These are phyloP conservation scores for Penicillium argentinense DNA, from an alignment of 495 filamentous ascomycete genomes.

Conservation along the genomic window DNA sequence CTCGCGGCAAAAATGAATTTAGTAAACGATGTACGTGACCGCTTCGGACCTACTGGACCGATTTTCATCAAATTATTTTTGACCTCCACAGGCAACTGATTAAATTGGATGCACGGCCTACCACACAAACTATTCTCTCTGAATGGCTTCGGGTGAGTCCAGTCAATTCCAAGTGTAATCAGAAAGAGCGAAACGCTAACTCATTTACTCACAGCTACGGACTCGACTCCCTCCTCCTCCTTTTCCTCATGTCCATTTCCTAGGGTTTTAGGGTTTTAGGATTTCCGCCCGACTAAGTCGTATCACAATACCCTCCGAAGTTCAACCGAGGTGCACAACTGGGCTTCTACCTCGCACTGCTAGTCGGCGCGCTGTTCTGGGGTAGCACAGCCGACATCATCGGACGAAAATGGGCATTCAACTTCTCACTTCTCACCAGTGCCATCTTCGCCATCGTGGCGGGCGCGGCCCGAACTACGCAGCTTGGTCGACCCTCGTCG, in stretches of 20 bases:
- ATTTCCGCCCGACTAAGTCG: conserved; percentile 20
- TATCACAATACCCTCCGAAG: conserved; percentile 16
- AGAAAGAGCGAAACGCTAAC: no score
- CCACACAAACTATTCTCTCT: conserved; percentile 22
- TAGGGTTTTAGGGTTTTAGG: no score
- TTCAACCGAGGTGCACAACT: conserved; percentile 16
- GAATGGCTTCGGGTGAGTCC: conserved; percentile 20
- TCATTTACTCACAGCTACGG: conserved; percentile 6
- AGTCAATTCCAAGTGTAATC: background rate
- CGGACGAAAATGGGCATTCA: conserved; percentile 42
- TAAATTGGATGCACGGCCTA: conserved; percentile 18
- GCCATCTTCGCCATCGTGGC: conserved; percentile 25
- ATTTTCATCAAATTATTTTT: background rate
- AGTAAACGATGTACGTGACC: conserved; percentile 17
- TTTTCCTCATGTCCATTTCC: conserved; percentile 20
- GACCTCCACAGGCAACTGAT: conserved; percentile 16
- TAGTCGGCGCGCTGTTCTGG: conserved; percentile 41
- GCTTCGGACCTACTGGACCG: background rate
- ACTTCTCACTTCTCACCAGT: conserved; percentile 38
- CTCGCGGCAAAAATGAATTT: conserved; percentile 18
- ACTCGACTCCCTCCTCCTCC: conserved; percentile 16
- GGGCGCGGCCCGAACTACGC: conserved; percentile 16
- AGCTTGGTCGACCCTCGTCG: conserved; percentile 13
- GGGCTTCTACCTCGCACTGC: conserved; percentile 22
- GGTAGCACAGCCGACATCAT: conserved; percentile 43